Percentiles rank a stretch among this genome's conserved stretches.
Evolutionary conservation across 116 monocot species (phyloP).

Genomic region (Posidonia oceanica): DNA sequence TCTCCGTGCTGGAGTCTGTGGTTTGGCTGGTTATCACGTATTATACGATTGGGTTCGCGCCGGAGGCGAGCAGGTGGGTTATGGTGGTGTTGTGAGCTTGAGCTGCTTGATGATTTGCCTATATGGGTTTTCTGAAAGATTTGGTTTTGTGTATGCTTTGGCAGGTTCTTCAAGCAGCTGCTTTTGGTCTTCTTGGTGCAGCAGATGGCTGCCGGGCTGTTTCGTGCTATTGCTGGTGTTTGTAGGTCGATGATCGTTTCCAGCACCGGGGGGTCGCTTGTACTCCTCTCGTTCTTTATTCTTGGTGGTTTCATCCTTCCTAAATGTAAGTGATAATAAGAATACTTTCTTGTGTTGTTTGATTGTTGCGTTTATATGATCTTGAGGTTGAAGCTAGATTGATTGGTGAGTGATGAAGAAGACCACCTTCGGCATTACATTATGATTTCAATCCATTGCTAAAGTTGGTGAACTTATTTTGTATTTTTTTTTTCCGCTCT

Average conservation of each 20-base stretch:
- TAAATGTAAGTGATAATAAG: constrained; percentile 17
- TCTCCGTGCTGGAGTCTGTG: constrained; percentile 49
- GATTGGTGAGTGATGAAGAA: background rate
- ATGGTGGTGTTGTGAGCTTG: background rate
- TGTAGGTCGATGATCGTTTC: constrained; percentile 35
- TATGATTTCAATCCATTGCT: no score
- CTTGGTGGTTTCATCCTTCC: constrained; percentile 77
- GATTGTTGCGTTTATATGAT: no score
- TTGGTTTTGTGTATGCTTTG: background rate
- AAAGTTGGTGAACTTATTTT: no score
- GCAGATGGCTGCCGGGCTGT: constrained; percentile 65
- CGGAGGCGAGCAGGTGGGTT: constrained; percentile 40
- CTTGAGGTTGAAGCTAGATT: constrained; percentile 1
- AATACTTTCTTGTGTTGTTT: no score
- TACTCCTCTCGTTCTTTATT: constrained; percentile 26
- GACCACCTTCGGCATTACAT: no score
- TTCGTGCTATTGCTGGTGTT: constrained; percentile 35
- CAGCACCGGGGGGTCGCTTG: constrained; percentile 39
- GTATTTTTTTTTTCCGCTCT: no score
- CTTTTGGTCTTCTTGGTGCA: constrained; percentile 42
- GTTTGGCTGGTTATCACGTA: constrained; percentile 56
- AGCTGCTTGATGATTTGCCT: background rate
- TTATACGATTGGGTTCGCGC: constrained; percentile 71
- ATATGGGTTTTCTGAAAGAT: background rate
- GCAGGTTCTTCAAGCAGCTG: constrained; percentile 68